These are phyloP conservation scores for Coniella vitis DNA, from an alignment of 2,329 filamentous ascomycete genomes.

Conservation along the genomic window DNA sequence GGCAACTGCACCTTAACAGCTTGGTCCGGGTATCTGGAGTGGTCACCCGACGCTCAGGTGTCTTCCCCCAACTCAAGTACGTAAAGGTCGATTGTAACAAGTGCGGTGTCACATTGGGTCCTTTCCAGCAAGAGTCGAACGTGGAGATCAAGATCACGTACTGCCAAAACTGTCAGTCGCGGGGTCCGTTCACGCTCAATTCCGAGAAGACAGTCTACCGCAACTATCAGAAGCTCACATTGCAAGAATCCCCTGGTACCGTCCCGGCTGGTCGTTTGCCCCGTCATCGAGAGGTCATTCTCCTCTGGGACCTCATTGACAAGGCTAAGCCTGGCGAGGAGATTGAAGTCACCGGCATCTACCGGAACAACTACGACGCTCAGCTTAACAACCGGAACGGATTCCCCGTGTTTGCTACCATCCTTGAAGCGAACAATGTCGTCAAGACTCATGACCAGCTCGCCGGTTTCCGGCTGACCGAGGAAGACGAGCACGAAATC, in stretches of 20 bases:
- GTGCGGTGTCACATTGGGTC: slow-evolving; percentile 84
- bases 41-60: slow-evolving; percentile 86
- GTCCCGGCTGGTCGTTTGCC: slow-evolving; percentile 93
- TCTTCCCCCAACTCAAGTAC: slow-evolving; percentile 97
- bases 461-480: slow-evolving; percentile 89
- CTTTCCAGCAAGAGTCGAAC: slow-evolving; percentile 96
- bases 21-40: slow-evolving; percentile 91
- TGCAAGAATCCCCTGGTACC: slow-evolving; percentile 95
- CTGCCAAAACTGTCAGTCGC: slow-evolving; percentile 93
- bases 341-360: slow-evolving; percentile 93
- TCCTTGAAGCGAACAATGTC: slow-evolving; percentile 94
- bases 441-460: slow-evolving; percentile 97
- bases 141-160: slow-evolving; percentile 94
- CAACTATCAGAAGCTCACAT: slow-evolving; percentile 95
- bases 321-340: slow-evolving; percentile 95
- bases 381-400: slow-evolving; percentile 98
- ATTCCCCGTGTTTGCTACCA: slow-evolving; percentile 96
- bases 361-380: slow-evolving; percentile 96
- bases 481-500: slow-evolving; percentile 90
- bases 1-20: slow-evolving; percentile 93
- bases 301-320: slow-evolving; percentile 96
- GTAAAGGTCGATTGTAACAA: slow-evolving; percentile 97
- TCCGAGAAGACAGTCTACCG: slow-evolving; percentile 97
- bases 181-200: slow-evolving; percentile 91
- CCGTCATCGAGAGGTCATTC: slow-evolving; percentile 85